phyloP scores from a whole-genome alignment of 768 basidiomycete species.

The Suillus bovinus region DNA sequence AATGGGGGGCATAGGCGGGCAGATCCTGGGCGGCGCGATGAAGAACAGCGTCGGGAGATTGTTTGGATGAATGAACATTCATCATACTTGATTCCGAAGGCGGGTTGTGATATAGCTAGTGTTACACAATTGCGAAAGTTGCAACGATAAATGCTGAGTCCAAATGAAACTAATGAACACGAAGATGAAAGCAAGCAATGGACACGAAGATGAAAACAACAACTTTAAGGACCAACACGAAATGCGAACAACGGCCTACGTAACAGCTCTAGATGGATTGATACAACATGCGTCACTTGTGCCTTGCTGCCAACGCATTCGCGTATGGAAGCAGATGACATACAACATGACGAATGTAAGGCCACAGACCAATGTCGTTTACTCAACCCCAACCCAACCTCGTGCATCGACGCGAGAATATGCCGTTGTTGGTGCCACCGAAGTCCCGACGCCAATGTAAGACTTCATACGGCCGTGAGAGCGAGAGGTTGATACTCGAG shows the following conservation, averaged over 20 bases:
- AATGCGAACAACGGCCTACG: slow-evolving; percentile 24
- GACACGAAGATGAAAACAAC: slow-evolving; percentile 24
- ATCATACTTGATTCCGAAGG: slow-evolving; percentile 10
- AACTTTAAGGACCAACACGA: slow-evolving; percentile 13
- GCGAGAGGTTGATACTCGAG: slow-evolving; percentile 69
- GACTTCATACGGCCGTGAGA: slow-evolving; percentile 68
- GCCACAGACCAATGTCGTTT: slow-evolving; percentile 13
- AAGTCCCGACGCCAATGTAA: slow-evolving; percentile 69
- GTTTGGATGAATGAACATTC: slow-evolving; percentile 47
- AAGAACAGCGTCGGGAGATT: slow-evolving; percentile 79
- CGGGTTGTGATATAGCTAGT: slow-evolving; percentile 20
- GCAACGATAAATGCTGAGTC: slow-evolving; percentile 19
- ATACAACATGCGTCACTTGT: slow-evolving; percentile 7
- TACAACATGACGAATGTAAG: slow-evolving; percentile 12
- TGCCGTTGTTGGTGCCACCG: slow-evolving; percentile 76
- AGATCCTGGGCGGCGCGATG: slow-evolving; percentile 79
- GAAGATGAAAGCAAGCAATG: slow-evolving; percentile 26
- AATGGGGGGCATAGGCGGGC: slow-evolving; percentile 81
- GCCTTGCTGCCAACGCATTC: slow-evolving; percentile 13
- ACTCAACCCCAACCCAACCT: slow-evolving; percentile 69
- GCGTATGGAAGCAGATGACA: slow-evolving; percentile 9
- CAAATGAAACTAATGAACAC: slow-evolving; percentile 18
- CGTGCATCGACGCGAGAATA: slow-evolving; percentile 83
- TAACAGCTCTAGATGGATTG: slow-evolving; percentile 4
- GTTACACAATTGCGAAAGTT: slow-evolving; percentile 34